Evolutionary conservation across 2,329 filamentous ascomycete genomes (phyloP).

Genomic region (Madurella fahalii): DNA sequence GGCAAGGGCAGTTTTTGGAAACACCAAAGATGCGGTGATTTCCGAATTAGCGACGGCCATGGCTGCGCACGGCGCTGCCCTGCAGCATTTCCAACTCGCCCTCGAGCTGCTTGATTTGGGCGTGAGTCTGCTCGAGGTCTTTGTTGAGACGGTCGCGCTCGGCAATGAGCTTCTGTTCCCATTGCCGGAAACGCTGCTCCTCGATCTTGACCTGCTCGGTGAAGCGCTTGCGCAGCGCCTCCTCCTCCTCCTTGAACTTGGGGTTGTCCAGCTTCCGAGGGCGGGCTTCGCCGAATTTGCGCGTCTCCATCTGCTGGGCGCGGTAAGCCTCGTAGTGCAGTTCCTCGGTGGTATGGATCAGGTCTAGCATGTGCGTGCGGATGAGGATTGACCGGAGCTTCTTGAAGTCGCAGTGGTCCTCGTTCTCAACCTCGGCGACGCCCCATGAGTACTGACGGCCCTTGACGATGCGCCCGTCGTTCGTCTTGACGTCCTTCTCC

Average conservation of each 20-base stretch:
- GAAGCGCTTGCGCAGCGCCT: slow-evolving; percentile 96
- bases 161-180: slow-evolving; percentile 99
- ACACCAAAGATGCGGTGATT: slow-evolving; percentile 3
- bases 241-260: slow-evolving; percentile 99
- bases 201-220: slow-evolving; percentile 99
- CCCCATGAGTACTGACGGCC: slow-evolving; percentile 99
- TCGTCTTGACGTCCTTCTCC: slow-evolving; percentile 97
- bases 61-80: slow-evolving; percentile 82
- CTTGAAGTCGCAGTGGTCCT: slow-evolving; percentile 99
- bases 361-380: slow-evolving; percentile 98
- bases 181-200: slow-evolving; percentile 97
- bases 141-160: slow-evolving; percentile 99
- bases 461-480: slow-evolving; percentile 95
- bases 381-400: slow-evolving; percentile 98
- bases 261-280: slow-evolving; percentile 98
- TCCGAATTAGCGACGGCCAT: slow-evolving; percentile 73
- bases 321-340: slow-evolving; percentile 99
- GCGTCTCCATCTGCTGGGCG: slow-evolving; percentile 98
- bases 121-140: slow-evolving; percentile 96
- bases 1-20: slow-evolving; percentile 3
- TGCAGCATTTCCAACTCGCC: slow-evolving; percentile 91
- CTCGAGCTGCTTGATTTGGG: slow-evolving; percentile 88
- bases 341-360: slow-evolving; percentile 99
- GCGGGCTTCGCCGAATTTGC: slow-evolving; percentile 97
- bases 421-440: slow-evolving; percentile 98